Base-by-base conservation (phyloP, 2,329 filamentous ascomycete species). In the Apiospora rasikravindrae region DNA sequence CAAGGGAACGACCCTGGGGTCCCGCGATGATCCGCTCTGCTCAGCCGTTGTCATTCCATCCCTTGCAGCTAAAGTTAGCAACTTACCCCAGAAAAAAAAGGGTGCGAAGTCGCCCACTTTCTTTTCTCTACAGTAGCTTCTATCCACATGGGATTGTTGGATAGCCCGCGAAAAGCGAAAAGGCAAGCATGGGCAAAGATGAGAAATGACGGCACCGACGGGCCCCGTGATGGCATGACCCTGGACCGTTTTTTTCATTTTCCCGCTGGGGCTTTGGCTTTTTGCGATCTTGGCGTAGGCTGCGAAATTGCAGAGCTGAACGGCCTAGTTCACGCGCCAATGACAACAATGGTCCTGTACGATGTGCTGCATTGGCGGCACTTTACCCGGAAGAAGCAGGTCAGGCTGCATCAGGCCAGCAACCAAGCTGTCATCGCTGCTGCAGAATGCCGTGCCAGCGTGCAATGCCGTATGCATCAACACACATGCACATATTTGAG, bases 281-380 rank as follows among this genome's bases (percentile, higher is more conserved):
- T 37, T 64, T 64, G 40, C 57, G 57, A 37, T 37, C 57, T 64
- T 64, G 57, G 57, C 57, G 57, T 64, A 64, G 29, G 57, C 57
- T 64, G 33, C 33, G 33, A 64, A 64, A 64, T 64, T 64, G 11
- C 57, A n/a, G 8, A 64, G 33, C 57, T 64, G 57, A 64, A 64
- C 6, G 57, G 19, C 33, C 57, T 40, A 64, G 33, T 40, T n/a
- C 33, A 33, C 40, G 57, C 57, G 57, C 57, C 57, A 64, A 64
- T 40, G 53, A 61, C 29, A 61, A 61, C 53, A 57, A 33, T 57
- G 51, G 29, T 2, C 26, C 51, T 57, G 51, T 26, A 57, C 51
- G 22, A 33, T 33, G 14, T 26, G 16, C 14, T 19, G 5, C 51
- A 57, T 33, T 33, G 26, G 26, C 51, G 53, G 53, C 53, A 61